phyloP scores from a whole-genome alignment of 129 eudicot species.

The Artemisia annua region DNA sequence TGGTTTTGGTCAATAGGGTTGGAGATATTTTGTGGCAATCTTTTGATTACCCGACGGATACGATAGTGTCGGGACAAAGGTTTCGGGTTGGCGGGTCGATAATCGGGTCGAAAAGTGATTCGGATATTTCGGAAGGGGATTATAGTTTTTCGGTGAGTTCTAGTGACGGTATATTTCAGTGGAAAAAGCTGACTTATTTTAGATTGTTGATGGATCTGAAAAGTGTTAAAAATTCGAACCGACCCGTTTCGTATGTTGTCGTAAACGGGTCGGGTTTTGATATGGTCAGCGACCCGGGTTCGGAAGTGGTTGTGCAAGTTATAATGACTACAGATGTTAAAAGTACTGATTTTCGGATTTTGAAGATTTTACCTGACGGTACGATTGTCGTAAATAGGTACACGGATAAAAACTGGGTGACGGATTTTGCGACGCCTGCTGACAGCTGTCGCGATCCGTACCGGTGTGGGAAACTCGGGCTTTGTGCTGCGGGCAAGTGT shows the following conservation, averaged over 20 bases:
- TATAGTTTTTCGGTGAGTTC: constrained; percentile 44
- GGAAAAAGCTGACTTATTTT: constrained; percentile 55
- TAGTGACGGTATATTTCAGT: constrained; percentile 49
- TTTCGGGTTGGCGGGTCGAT: constrained; percentile 40
- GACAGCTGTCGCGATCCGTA: constrained; percentile 47
- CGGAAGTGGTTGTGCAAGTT: constrained; percentile 43
- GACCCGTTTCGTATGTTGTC: constrained; percentile 43
- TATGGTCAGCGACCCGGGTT: constrained; percentile 41
- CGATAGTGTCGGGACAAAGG: constrained; percentile 60
- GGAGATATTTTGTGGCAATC: constrained; percentile 67
- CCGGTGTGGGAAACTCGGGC: constrained; percentile 55
- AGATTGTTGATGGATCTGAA: constrained; percentile 55
- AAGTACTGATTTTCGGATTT: constrained; percentile 41
- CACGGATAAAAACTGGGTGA: constrained; percentile 10
- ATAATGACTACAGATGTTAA: not conserved
- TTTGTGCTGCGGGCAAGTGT: constrained; percentile 49
- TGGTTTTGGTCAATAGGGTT: constrained; percentile 42
- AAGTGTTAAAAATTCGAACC: constrained; percentile 44
- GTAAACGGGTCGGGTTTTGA: constrained; percentile 63
- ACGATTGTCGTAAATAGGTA: constrained; percentile 41
- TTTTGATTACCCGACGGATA: constrained; percentile 64
- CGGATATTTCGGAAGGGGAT: constrained; percentile 45
- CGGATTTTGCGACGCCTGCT: constrained; percentile 52
- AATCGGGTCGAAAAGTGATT: constrained; percentile 27
- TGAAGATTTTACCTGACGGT: constrained; percentile 55